Evolutionary conservation across 805 yeast species (phyloP).

Genomic region (Candida krabiensis): DNA sequence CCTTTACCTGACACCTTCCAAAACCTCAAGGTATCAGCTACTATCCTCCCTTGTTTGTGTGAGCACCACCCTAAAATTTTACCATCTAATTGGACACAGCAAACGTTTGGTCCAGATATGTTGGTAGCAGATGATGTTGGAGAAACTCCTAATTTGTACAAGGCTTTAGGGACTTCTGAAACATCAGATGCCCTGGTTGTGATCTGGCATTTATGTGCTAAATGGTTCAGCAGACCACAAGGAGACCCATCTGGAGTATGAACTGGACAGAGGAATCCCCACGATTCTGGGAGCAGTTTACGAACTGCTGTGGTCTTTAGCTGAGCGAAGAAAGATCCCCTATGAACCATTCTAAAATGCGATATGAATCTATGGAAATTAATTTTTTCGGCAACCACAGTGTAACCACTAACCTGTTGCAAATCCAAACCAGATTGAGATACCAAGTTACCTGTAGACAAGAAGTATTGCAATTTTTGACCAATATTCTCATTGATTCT

Average conservation of each 20-base stretch:
- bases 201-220: constrained; percentile 91
- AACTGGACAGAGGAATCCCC: constrained; percentile 99
- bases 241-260: constrained; percentile 99
- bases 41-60: constrained; percentile 79
- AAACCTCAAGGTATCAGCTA: constrained; percentile 86
- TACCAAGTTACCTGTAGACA: constrained; percentile 95
- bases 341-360: constrained; percentile 99
- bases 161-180: constrained; percentile 61
- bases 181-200: constrained; percentile 78
- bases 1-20: constrained; percentile 87
- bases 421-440: constrained; percentile 96
- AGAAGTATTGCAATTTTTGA: constrained; percentile 87
- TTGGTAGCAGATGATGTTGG: constrained; percentile 71
- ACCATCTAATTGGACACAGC: constrained; percentile 95
- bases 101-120: constrained; percentile 77
- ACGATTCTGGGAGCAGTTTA: constrained; percentile 93
- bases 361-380: constrained; percentile 95
- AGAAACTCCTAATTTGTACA: constrained; percentile 74
- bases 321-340: constrained; percentile 99
- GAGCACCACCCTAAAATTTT: constrained; percentile 91
- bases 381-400: constrained; percentile 98
- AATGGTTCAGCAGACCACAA: constrained; percentile 95
- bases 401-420: constrained; percentile 97
- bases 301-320: constrained; percentile 96
- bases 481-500: constrained; percentile 93